Base-by-base conservation (phyloP, 495 filamentous ascomycete species). In the Penicillium cataractarum region DNA sequence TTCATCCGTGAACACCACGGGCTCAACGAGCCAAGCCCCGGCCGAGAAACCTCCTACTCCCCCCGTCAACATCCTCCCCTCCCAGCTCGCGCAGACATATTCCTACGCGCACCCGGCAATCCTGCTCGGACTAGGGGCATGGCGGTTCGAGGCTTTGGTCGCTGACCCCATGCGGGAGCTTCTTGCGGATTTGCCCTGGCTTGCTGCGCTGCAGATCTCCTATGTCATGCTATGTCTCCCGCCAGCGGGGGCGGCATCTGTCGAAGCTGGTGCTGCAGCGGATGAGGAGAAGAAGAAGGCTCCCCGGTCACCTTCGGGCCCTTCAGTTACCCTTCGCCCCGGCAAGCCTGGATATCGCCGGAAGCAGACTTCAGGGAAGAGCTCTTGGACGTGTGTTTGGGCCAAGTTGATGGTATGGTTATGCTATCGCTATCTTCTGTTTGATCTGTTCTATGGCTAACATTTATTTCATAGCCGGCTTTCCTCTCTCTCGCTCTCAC, bases 171-270 rank as follows among this genome's bases (percentile, higher is more conserved):
- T 90, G 8, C 70, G 82, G 17, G 82, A 87, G 17, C 84, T 99
- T 57, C 64, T 82, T 2, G 80, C 65, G 33, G 76, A 84, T 29
- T 72, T 95, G n/a, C 83, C 88, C 3, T 75, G 85, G 51, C 77
- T 95, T 15, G 78, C 83, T 2, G 71, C 82, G 2, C 67, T 92
- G 2, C 94, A 98, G 72, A 72, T 85, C 13, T 73, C 66, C 5
- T 97, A 92, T 72, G 86, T 81, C 42, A 71, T 91, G 19, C 61
- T 89, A 24, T 97, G 93, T 74, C 82, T 96, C 13, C 91, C 91
- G 3, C 83, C 84, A 19, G 87, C 82, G 0, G 88, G 86, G 15
- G 75, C 81, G 26, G 61, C 63, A 12, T 62, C 61, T 7, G 44
- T 37, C 6, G 52, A 71, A 60, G 59, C 69, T 55, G 56, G 79